Base-by-base conservation (phyloP, 192 early-diverging fungal species). In the Phlyctochytrium planicorne region DNA sequence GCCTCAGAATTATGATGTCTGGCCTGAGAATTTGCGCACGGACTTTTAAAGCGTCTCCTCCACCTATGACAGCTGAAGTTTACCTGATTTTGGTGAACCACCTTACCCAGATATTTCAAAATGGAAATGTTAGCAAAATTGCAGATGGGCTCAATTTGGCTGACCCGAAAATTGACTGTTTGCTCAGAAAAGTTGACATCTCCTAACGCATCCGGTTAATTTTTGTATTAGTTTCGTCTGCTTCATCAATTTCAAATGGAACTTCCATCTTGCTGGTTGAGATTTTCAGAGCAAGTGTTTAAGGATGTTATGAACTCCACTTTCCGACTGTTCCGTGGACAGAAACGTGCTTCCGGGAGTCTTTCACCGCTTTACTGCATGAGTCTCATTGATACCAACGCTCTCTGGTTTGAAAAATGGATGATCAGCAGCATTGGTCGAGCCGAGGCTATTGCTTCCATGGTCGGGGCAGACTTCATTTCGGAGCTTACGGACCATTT, bases 401-500 rank as follows among this genome's bases (percentile, higher is more conserved):
- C 70, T 25, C 30, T 14, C 16, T 84, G 83, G 83, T 80, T 82
- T 35, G 75, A 84, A 40, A 84, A 82, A 52, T 84, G 83, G 83
- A 82, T 75, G 70, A 50, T 82, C 2, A 72, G 72, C 31, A 40
- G 71, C 27, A 59, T 80, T 40, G 83, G 83, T 6, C 30, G 78
- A 34, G 47, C 66, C 2, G 78, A 82, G 6, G 63, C 76, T 25
- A 65, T 76, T 1, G 30, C 59, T 3, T 27, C 71, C 20, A 50
- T 84, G n/a, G 29, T 57, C 30, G 59, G 70, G 25, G 32, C 35
- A 3, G 77, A 71, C n/a, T n/a, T 78, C n/a, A 52, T 73, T 0
- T 17, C 24, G 2, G 70, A 70, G 29, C 59, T 84, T 30, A 72
- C 60, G 0, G 29, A 33, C 2, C 20, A 52, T 14, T 80, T 78